phyloP scores from a whole-genome alignment of 2,329 filamentous ascomycete genomes.

The Thelonectria blattea region DNA sequence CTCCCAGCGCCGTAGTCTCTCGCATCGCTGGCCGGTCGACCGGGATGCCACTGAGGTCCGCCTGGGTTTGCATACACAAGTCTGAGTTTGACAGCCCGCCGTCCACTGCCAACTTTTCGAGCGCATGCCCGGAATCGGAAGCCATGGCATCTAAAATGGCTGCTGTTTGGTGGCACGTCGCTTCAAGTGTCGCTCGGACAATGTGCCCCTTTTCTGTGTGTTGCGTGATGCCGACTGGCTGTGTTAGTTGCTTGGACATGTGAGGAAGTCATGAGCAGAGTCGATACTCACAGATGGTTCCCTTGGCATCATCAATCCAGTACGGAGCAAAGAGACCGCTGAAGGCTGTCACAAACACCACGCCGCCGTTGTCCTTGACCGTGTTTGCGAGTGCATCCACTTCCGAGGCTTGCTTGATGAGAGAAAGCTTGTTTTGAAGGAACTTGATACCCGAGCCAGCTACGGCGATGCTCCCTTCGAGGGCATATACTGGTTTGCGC shows the following conservation, averaged over 20 bases:
- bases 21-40: constrained; percentile 87
- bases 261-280: not conserved
- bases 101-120: constrained; percentile 80
- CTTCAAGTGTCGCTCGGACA: constrained; percentile 86
- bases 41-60: constrained; percentile 81
- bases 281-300: constrained; percentile 73
- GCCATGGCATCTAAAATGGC: constrained; percentile 93
- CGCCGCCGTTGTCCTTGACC: constrained; percentile 77
- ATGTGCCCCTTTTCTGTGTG: constrained; percentile 87
- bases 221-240: constrained; percentile 77
- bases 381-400: constrained; percentile 59
- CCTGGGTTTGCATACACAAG: constrained; percentile 90
- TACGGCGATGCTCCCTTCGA: constrained; percentile 85
- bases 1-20: constrained; percentile 87
- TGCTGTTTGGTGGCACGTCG: constrained; percentile 90
- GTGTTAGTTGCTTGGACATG: constrained; percentile 4
- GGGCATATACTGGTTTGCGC: constrained; percentile 71
- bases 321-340: constrained; percentile 91
- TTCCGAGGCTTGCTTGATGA: constrained; percentile 58
- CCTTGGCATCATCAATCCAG: constrained; percentile 92
- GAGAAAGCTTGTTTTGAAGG: constrained; percentile 67
- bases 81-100: constrained; percentile 90
- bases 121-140: constrained; percentile 77
- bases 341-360: constrained; percentile 88
- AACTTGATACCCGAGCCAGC: constrained; percentile 83